phyloP scores from a whole-genome alignment of 768 basidiomycete species.

The Psilocybe tampanensis region DNA sequence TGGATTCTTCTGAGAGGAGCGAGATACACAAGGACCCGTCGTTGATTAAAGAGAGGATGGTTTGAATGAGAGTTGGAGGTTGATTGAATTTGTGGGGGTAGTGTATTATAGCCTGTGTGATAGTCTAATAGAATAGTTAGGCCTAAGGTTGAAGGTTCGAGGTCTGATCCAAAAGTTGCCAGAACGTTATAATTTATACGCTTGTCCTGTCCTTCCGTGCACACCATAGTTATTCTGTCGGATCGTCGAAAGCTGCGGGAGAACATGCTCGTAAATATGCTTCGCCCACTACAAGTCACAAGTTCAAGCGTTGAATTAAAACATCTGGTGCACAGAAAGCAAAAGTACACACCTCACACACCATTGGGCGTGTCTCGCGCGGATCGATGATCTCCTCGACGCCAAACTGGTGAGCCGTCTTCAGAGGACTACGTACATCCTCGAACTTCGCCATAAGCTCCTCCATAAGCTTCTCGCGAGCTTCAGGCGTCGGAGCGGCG shows the following conservation, averaged over 20 bases:
- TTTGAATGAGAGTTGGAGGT: not conserved
- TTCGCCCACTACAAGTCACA: slow-evolving; percentile 41
- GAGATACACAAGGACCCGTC: not conserved
- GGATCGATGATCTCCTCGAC: slow-evolving; percentile 46
- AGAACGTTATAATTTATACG: slow-evolving; percentile 24
- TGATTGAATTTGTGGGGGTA: not conserved
- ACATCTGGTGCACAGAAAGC: no score
- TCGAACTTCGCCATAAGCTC: slow-evolving; percentile 38
- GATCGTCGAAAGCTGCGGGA: slow-evolving; percentile 33
- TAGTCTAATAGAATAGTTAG: no score
- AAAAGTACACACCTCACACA: slow-evolving; percentile 34
- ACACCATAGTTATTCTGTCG: slow-evolving; percentile 30
- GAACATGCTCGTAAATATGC: slow-evolving; percentile 33
- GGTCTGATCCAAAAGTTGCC: not conserved
- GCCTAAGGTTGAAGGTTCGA: not conserved
- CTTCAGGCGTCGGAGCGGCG: slow-evolving; percentile 28
- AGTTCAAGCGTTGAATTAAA: no score
- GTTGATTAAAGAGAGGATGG: not conserved
- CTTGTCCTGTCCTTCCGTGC: slow-evolving; percentile 32
- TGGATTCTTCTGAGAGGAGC: not conserved
- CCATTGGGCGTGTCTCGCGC: slow-evolving; percentile 37
- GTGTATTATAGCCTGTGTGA: no score
- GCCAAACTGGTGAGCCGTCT: slow-evolving; percentile 40
- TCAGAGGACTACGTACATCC: slow-evolving; percentile 37
- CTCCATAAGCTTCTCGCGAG: slow-evolving; percentile 35